Base-by-base conservation (phyloP, 306 rosid genomes). In the Corylus avellana region DNA sequence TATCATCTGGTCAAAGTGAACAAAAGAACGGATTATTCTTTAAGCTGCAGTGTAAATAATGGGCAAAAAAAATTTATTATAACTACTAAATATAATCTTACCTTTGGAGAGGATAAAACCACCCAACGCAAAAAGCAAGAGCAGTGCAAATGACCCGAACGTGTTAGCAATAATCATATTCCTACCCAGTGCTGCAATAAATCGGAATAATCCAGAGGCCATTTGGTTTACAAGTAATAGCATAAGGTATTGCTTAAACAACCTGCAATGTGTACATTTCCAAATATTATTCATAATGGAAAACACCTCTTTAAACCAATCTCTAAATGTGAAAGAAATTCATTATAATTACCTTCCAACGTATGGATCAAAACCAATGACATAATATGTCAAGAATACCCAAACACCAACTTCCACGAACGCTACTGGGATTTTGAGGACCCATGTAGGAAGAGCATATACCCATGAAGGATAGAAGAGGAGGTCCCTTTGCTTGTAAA, bases 401-500 rank as follows among this genome's bases (percentile, higher is more conserved):
- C 89, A 86, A 63, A 79, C 56, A 13, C 35, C 80, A 61, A 77
- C 82, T 86, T 86, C 89, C 25, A 79, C 10, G 29, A 86, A 76
- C 25, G 86, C 22, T 46, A 82, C 62, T 13, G 89, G 89, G 75
- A 86, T 86, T 77, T 83, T 82, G 44, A 86, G 83, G 50, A 86
- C 70, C 84, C 86, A 79, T 77, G 84, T 7, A 20, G 89, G 86
- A 14, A 86, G 47, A 49, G 86, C 13, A 57, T 82, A 86, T 57
- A 84, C 80, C 89, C 86, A 86, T 9, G 86, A 54, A 20, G 89
- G 89, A 77, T 58, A 83, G 80, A 86, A 86, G 17, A 76, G 84
- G 51, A 83, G 81, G 73, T 86, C 89, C 61, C 89, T 82, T 47
- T 86, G 89, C 80, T 86, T 86, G 84, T 79, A 86, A 74, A 82